Evolutionary conservation across 1,284 basidiomycete genomes (phyloP).

Genomic region (Puccinia triticina): DNA sequence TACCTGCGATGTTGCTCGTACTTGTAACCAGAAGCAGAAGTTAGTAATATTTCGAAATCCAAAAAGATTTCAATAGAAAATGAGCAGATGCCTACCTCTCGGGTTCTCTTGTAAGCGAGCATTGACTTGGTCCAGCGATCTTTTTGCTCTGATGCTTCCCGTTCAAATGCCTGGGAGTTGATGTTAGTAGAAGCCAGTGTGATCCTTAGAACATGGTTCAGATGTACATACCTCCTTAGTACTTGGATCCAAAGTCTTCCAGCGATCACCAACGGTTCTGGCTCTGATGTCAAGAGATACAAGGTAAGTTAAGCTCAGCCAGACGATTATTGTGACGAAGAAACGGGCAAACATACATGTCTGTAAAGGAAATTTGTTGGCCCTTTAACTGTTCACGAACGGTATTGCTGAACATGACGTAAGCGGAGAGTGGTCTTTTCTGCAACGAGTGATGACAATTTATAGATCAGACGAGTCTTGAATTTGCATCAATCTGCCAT

Average conservation of each 20-base stretch:
- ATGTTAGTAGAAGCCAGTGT: background rate
- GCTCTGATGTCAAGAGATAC: slow-evolving; percentile 13
- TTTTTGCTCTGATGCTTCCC: slow-evolving; percentile 37
- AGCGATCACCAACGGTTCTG: slow-evolving; percentile 37
- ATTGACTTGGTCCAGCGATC: slow-evolving; percentile 30
- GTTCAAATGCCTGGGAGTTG: slow-evolving; percentile 19
- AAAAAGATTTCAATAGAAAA: background rate
- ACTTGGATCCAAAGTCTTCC: slow-evolving; percentile 34
- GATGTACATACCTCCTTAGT: slow-evolving; percentile 26
- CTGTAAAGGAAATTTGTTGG: slow-evolving; percentile 43
- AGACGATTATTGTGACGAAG: background rate
- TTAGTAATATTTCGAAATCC: background rate
- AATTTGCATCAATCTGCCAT: background rate
- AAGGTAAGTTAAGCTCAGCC: background rate
- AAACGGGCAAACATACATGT: slow-evolving; percentile 18
- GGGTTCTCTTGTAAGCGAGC: slow-evolving; percentile 35
- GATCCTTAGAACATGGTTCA: background rate
- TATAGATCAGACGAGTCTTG: background rate
- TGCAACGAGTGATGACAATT: background rate
- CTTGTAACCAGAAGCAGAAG: background rate
- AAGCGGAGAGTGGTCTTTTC: slow-evolving; percentile 45
- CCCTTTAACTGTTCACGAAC: slow-evolving; percentile 38
- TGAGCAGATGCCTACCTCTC: background rate
- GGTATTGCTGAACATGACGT: slow-evolving; percentile 48
- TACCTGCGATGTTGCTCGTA: slow-evolving; percentile 34